Base-by-base conservation (phyloP, 306 rosid genomes). In the Rubus parviflorus region DNA sequence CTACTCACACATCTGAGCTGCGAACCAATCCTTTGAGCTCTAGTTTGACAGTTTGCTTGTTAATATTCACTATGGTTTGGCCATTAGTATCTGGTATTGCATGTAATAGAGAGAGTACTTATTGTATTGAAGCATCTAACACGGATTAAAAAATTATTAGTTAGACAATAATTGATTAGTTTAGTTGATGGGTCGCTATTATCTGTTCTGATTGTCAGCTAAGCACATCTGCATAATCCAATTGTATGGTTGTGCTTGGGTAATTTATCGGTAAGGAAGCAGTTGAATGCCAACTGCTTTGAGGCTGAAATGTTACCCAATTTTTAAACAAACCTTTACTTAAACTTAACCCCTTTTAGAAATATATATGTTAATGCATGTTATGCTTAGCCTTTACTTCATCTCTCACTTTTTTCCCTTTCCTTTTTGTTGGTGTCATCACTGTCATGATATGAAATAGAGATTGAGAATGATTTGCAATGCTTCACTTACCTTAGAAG, bases 401-500 rank as follows among this genome's bases (percentile, higher is more conserved):
- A 37, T 42, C 51, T n/a, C 14, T 35, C 35, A 30, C 19, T 37
- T 5, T 4, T 35, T 49, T 70, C 43, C 78, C 19, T 54, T 46
- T 68, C 12, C 41, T 47, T 63, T 47, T 17, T 64, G 15, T 38
- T 38, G 25, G 25, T 64, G 48, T 30, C 35, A 30, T 25, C 1
- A 25, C 30, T n/a, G n/a, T 76, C 58, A 68, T 83, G n/a, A 84
- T 79, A 41, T 17, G 54, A 71, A 42, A 61, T 54, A 42, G 16
- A 42, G 70, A 69, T 46, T 16, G 22, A 38, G 72, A 63, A 60
- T 84, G 82, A 83, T 80, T 70, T 48, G 40, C 49, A 16, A 10
- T 53, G 20, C 65, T 70, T 43, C 23, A n/a, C 91, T 93, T 93
- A 56, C 47, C 93, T 89, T 90, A 51, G 80, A 92, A 87, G 93